A percentile compares a stretch with the other conserved stretches of the same genome.
phyloP scores from a whole-genome alignment of 2,329 filamentous ascomycete species.

The Cordyceps fumosorosea region DNA sequence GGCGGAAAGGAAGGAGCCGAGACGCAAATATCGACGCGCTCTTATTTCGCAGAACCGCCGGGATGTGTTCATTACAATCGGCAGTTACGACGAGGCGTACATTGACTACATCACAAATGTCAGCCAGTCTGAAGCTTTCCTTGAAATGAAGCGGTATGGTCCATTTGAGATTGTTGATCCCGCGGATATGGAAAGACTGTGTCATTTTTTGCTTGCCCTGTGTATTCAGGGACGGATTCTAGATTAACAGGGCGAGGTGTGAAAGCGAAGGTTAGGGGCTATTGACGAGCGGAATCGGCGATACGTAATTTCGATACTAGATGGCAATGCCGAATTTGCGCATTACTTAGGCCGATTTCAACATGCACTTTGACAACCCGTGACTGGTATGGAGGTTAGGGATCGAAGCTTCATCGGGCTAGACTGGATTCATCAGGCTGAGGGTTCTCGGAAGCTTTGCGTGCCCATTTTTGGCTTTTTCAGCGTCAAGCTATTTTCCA shows the following conservation, averaged over 20 bases:
- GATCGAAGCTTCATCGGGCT: too few species aligned
- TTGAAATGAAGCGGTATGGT: not conserved
- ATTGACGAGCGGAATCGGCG: too few species aligned
- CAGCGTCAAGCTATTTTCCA: too few species aligned
- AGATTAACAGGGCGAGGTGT: not conserved
- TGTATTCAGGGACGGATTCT: not conserved
- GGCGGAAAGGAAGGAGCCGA: not conserved
- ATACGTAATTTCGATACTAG: too few species aligned
- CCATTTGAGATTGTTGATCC: not conserved
- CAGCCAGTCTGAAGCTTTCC: not conserved
- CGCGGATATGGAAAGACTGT: not conserved
- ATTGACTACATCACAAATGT: not conserved
- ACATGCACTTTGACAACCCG: too few species aligned
- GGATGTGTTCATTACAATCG: not conserved
- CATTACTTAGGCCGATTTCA: too few species aligned
- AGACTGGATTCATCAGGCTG: too few species aligned
- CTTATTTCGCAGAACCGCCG: not conserved
- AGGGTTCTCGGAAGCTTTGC: too few species aligned
- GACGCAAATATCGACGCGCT: not conserved
- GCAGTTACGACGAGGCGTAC: not conserved
- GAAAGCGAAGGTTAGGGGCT: too few species aligned
- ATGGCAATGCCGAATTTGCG: too few species aligned
- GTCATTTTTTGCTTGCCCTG: not conserved
- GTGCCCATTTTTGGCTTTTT: too few species aligned
- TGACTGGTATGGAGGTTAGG: too few species aligned